Conservation (phyloP, 345 rosid genomes). For the Aquilaria sinensis region DNA sequence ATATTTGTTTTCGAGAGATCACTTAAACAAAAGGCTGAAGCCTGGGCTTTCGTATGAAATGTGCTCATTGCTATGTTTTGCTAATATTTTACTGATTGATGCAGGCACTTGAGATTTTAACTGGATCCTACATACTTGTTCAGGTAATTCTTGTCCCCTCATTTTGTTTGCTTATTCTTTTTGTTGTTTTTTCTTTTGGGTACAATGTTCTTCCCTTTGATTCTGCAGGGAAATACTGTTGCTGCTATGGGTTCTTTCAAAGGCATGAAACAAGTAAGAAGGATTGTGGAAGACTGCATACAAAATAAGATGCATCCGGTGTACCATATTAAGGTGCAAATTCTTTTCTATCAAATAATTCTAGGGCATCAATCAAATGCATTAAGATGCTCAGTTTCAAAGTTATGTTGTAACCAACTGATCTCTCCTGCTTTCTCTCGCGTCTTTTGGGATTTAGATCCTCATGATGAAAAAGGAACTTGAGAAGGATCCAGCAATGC, state of each 20-base stretch:
- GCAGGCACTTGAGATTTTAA: slow-evolving; percentile 90
- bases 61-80: too few relatives aligned
- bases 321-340: slow-evolving; percentile 65
- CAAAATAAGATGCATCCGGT: slow-evolving; percentile 82
- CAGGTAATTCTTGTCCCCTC: slow-evolving; percentile 41
- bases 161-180: slow-evolving; percentile 3
- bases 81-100: slow-evolving; percentile 12
- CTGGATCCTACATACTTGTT: slow-evolving; percentile 88
- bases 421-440: slow-evolving; percentile 6
- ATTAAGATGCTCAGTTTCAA: neutral
- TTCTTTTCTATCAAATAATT: neutral
- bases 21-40: neutral
- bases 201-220: neutral
- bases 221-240: slow-evolving; percentile 77
- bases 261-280: slow-evolving; percentile 82
- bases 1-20: slow-evolving; percentile 3
- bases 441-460: slow-evolving; percentile 27
- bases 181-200: neutral
- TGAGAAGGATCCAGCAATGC: slow-evolving; percentile 67
- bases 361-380: too few relatives aligned
- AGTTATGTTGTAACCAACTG: slow-evolving; percentile 5
- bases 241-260: slow-evolving; percentile 87
- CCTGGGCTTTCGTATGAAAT: too few relatives aligned
- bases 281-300: slow-evolving; percentile 76
- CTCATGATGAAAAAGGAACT: slow-evolving; percentile 94